Evolutionary conservation across 108 stramenopile genomes (phyloP), one percentile per base, ranked within the genome.

Genomic region (Skeletonema marinoi): DNA sequence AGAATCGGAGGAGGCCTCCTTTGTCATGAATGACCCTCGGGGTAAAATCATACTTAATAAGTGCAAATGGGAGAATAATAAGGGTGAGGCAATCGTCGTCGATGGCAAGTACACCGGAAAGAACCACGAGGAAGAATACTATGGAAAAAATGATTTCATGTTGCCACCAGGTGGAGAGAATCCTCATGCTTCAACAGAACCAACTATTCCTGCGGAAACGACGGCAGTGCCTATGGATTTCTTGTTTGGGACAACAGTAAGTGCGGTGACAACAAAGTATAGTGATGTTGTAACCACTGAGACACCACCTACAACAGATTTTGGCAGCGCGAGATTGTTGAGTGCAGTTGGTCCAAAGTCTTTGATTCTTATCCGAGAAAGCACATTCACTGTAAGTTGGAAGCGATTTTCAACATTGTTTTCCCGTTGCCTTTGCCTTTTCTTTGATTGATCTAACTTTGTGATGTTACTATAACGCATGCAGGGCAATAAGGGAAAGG

Each of bases 1-100:
- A 17, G 12, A 54, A 9, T 74, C 81, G 25, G 35, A 59, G 0
- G 32, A 70, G 35, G 33, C 81, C 16, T 73, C 71, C 14, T 50
- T 82, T 21, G 29, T 75, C 11, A 75, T 82, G 81, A 60, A 82
- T 56, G 81, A 82, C 75, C 81, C 81, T 16, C 64, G 81, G 2
- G 81, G 81, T 30, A 70, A 67, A 21, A 67, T 76, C n/a, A 11
- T 33, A n/a, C 72, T 82, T 65, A 65, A 76, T 10, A 59, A 61
- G 12, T 76, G 81, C 41, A 31, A 35, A 14, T 82, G 69, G 63
- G 32, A 68, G n/a, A 32, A 61, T 21, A 82, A 76, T 32, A 12
- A 25, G 21, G 81, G 81, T 6, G 66, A 42, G 44, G 70, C 81
- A 19, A 41, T 69, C 17, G 56, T 76, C 14, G 62, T 82, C 60